Base-by-base conservation (phyloP, 768 basidiomycete genomes). In the Suillus subalutaceus region DNA sequence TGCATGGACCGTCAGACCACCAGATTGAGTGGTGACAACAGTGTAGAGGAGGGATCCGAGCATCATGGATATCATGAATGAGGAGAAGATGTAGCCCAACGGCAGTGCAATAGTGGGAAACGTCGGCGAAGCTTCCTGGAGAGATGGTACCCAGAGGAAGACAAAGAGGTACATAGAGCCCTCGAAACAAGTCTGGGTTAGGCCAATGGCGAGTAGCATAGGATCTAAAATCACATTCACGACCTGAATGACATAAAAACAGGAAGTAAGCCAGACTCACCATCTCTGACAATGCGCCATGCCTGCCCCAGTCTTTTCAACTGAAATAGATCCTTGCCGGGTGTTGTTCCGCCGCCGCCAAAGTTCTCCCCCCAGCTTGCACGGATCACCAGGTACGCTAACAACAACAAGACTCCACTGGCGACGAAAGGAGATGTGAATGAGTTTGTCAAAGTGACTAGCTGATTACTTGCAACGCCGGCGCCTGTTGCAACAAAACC, bases 81-180 rank as follows among this genome's bases (percentile, higher is more conserved):
- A 82, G 37, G 90, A 90, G 76, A 93, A 93, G 69, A 93, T 91
- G 76, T 90, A 90, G 3, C 92, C 91, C 9, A 93, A 81, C 0
- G 91, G 92, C 35, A 91, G 86, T 20, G 78, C 66, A 7, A 71
- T 69, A 13, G 76, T 67, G 12, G 80, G 71, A 66, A 72, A 76
- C 20, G 74, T 72, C 15, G 68, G 53, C n/a, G 87, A 82, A 26
- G 79, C 79, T 72, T 91, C 88, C 76, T 93, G 90, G 18, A 93
- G 79, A 2, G 87, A 83, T 1, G 92, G 91, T 0, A 93, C 91
- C 91, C 91, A 93, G 67, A 90, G 80, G 79, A 92, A 93, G 68
- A 92, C 91, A 76, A 92, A 93, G 67, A 92, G 84, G 76, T 93
- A 92, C 91, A 92, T 91, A 6, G 89, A 90, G 3, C 91, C 92